Conservation (phyloP, 352 stramenopile species). For the Saprolegnia diclina region DNA sequence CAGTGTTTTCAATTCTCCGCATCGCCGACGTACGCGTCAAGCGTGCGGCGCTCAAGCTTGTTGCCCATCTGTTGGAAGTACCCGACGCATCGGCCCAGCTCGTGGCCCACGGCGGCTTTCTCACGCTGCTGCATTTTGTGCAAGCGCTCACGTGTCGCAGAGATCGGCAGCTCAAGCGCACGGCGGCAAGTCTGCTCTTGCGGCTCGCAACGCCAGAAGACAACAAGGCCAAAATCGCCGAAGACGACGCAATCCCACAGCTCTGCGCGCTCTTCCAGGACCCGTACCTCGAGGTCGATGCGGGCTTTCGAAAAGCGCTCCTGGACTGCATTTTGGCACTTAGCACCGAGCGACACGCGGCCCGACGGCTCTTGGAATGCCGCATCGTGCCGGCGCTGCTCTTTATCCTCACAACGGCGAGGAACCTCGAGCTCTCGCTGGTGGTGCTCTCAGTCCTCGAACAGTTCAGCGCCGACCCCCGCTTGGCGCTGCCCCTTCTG, state of each 20-base stretch:
- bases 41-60: constrained; percentile 47
- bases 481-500: background rate
- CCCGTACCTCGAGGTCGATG: constrained; percentile 61
- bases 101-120: constrained; percentile 59
- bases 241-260: constrained; percentile 47
- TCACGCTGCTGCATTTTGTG: constrained; percentile 56
- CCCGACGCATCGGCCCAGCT: constrained; percentile 57
- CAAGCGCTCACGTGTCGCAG: constrained; percentile 33
- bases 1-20: constrained; percentile 59
- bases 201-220: constrained; percentile 42
- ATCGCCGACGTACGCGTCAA: constrained; percentile 46
- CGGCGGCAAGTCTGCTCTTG: constrained; percentile 54
- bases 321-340: constrained; percentile 60
- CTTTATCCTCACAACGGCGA: constrained; percentile 36
- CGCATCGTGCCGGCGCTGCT: constrained; percentile 50
- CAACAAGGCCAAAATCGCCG: constrained; percentile 55
- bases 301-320: constrained; percentile 47
- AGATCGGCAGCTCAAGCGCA: constrained; percentile 46
- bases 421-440: constrained; percentile 33
- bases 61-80: constrained; percentile 52
- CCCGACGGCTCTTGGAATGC: constrained; percentile 48
- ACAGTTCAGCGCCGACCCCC: constrained; percentile 31
- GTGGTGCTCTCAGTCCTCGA: constrained; percentile 59
- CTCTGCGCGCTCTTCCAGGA: constrained; percentile 51
- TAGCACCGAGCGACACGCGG: constrained; percentile 52